Base-by-base conservation (phyloP, 257 asterid species). In the Nicotiana paniculata region DNA sequence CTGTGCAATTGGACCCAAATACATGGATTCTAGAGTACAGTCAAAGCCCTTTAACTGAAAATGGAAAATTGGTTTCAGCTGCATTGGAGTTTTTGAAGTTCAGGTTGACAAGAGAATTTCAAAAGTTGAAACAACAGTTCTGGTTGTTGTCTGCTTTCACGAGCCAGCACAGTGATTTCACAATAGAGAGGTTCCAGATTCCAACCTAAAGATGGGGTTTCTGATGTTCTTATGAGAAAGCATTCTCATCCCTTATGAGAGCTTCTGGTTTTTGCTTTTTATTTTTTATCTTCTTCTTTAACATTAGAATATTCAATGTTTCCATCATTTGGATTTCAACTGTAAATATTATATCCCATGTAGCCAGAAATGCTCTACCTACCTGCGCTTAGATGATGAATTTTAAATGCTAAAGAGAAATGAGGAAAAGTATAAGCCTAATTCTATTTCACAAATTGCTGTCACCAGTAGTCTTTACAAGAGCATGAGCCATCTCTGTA, bases 1-100 rank as follows among this genome's bases (percentile, higher is more conserved):
- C 87, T 2, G 92, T 94, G 79, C 98, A 93, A 64, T 81, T 94
- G 26, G 98, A 94, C 87, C 91, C 95, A 0, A 88, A 90, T 43
- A 96, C 99, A 37, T 96, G 99, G 99, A 88, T 96, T 30, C 81
- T 94, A 28, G 98, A 96, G 86, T 91, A 96, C 84, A 86, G 79
- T 80, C 91, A 37, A 59, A 83, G 90, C 54, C 83, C 89, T 69
- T 53, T 94, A 3, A 21, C 84, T 81, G 92, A 91, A 65, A 93
- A 91, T 51, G 28, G 88, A 39, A 88, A 88, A 72, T 83, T 90
- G 54, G 53, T 90, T 83, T 91, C 97, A 37, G 90, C 91, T 55
- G 69, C 76, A 11, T 8, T 89, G 18, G 84, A 91, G 76, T 88
- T 93, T 84, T 78, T 92, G 84, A 90, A 87, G 81, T 81, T 81